Evolutionary conservation across 192 early-diverging fungal species (phyloP).

Genomic region (Neocallimastix lanati): DNA sequence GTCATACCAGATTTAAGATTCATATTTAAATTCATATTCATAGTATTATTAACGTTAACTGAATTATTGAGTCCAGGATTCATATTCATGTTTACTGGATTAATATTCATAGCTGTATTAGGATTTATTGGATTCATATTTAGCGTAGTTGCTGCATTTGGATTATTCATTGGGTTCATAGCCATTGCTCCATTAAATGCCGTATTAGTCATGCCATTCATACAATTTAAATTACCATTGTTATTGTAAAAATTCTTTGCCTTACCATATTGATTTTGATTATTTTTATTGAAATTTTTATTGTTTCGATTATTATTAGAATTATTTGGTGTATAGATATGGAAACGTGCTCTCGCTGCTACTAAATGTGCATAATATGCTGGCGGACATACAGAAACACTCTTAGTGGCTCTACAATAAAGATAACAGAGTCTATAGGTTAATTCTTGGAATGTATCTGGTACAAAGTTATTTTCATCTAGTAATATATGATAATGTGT

Average conservation of each 20-base stretch:
- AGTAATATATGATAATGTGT: constrained; percentile 78
- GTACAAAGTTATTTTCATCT: constrained; percentile 64
- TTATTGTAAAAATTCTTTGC: neutral
- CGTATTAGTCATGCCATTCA: neutral
- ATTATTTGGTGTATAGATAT: neutral
- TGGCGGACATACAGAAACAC: constrained; percentile 71
- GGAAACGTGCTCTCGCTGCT: constrained; percentile 12
- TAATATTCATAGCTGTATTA: neutral
- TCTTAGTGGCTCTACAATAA: constrained; percentile 70
- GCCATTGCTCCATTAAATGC: neutral
- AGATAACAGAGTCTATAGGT: constrained; percentile 80
- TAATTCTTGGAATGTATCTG: constrained; percentile 65
- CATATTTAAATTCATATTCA: neutral
- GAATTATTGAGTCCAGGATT: too few species aligned
- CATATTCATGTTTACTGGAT: neutral
- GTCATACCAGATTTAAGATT: neutral
- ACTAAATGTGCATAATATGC: constrained; percentile 91
- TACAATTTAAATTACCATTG: neutral
- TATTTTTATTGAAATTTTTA: neutral
- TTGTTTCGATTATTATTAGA: neutral
- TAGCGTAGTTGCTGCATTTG: neutral
- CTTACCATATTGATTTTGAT: neutral
- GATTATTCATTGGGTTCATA: too few species aligned
- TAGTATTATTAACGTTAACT: neutral
- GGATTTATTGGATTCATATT: neutral